Base-by-base conservation (phyloP, 2,329 filamentous ascomycete genomes). In the Ophiostoma montium region DNA sequence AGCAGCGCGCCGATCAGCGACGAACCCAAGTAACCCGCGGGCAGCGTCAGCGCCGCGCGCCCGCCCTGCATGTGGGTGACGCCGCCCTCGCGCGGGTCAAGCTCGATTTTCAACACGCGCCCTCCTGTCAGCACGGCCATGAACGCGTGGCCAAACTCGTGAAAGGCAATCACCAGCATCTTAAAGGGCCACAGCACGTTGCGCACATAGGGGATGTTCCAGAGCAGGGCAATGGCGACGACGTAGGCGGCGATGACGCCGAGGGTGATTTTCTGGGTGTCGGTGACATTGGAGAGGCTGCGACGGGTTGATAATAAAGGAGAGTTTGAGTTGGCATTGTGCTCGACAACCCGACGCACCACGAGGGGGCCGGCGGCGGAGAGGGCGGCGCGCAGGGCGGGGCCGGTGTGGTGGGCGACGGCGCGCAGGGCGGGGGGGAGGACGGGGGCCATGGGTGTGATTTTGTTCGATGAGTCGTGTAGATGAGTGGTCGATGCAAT, bases 91-190 rank as follows among this genome's bases (percentile, higher is more conserved):
- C 80, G 74, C 1, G 84, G 83, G 60, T 86, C 81, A 19, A 87
- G 74, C 19, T 75, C 80, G 58, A 89, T 57, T 36, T 54, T 53
- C 10, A 56, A 13, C 55, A 89, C 84, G 49, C 69, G 71, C 5
- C 84, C 84, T 49, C 84, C 84, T 0, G 84, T 89, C 52, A 79
- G 75, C 54, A 81, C 74, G 35, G 82, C 82, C 1, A 78, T 78
- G 57, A 86, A 75, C 45, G 84, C 84, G 64, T 89, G 84, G 12
- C 82, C 78, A 59, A 88, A 80, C 57, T 89, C 84, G 65, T 89
- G 84, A 63, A 88, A 89, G 35, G 84, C 84, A 55, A 89, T 88
- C 47, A 86, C 82, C 18, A 89, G 73, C 84, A 88, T 87, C 80
- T 89, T 89, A 69, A 89, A 88, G 4, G 84, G 84, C 84, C 84